A percentile compares a stretch with the other conserved stretches of the same genome.
These are phyloP conservation scores for Acer saccharum DNA, from an alignment of 345 rosid species.

Conservation along the genomic window DNA sequence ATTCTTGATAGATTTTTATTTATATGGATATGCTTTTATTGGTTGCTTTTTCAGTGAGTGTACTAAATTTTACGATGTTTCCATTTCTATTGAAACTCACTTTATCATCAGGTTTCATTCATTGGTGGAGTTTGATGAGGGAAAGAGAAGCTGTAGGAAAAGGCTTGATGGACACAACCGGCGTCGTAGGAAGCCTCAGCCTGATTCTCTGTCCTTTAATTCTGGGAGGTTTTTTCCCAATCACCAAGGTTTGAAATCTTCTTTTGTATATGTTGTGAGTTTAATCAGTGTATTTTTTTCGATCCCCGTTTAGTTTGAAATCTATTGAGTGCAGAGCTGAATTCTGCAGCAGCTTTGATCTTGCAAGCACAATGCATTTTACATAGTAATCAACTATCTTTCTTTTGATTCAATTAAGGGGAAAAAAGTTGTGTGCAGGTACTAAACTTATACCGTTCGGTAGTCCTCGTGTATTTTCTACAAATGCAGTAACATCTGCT, in stretches of 20 bases:
- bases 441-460: slow-evolving; percentile 45
- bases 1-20: not conserved
- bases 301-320: not conserved
- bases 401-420: slow-evolving; percentile 5
- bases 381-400: not conserved
- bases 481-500: slow-evolving; percentile 33
- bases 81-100: slow-evolving; percentile 1
- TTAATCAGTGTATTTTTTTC: not conserved
- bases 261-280: not conserved
- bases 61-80: not conserved
- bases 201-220: slow-evolving; percentile 42
- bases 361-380: not conserved
- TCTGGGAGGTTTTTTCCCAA: slow-evolving; percentile 43
- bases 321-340: not conserved
- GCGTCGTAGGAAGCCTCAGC: slow-evolving; percentile 72
- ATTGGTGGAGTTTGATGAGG: slow-evolving; percentile 72
- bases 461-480: slow-evolving; percentile 39
- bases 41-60: not conserved
- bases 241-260: slow-evolving; percentile 47
- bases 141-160: slow-evolving; percentile 80
- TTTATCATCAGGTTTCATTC: slow-evolving; percentile 61
- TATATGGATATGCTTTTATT: not conserved
- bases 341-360: not conserved
- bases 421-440: slow-evolving; percentile 36
- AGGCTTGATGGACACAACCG: slow-evolving; percentile 82